phyloP scores from a whole-genome alignment of 2,329 filamentous ascomycete species.

The Fusarium tricinctum region DNA sequence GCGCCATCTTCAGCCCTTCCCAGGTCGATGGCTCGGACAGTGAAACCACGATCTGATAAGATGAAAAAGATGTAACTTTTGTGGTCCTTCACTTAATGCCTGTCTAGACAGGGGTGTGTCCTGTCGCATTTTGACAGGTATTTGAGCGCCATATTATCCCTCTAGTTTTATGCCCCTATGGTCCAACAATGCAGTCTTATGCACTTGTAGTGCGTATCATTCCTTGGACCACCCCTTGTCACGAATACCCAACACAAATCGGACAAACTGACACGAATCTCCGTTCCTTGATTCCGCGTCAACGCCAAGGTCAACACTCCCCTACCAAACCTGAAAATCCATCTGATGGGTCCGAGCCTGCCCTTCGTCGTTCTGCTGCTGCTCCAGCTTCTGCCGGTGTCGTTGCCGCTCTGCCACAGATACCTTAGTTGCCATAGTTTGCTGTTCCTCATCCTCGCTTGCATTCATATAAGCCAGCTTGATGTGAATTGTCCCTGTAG shows the following conservation, averaged over 20 bases:
- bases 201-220: conserved; percentile 3
- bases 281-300: conserved; percentile 16
- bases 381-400: conserved; percentile 33
- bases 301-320: conserved; percentile 12
- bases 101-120: conserved; percentile 19
- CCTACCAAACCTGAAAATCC: conserved; percentile 49
- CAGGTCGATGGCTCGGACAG: conserved; percentile 33
- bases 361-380: conserved; percentile 38
- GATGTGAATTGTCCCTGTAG: conserved; percentile 40
- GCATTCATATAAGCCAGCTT: conserved; percentile 39
- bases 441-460: conserved; percentile 41
- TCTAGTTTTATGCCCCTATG: too few species aligned
- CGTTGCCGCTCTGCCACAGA: conserved; percentile 36
- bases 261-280: conserved; percentile 13
- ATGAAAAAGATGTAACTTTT: conserved; percentile 41
- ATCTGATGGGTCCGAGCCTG: conserved; percentile 44
- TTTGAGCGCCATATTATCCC: conserved; percentile 1
- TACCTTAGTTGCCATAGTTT: conserved; percentile 36
- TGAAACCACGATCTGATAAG: conserved; percentile 50
- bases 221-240: conserved; percentile 18
- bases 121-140: conserved; percentile 30
- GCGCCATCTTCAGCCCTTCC: conserved; percentile 31
- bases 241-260: not conserved
- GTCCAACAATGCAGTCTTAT: not conserved
- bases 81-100: conserved; percentile 17